Percentiles rank a stretch among this genome's conserved stretches.
phyloP scores from a whole-genome alignment of 1,284 basidiomycete species.

The Ceratobasidium sp. region DNA sequence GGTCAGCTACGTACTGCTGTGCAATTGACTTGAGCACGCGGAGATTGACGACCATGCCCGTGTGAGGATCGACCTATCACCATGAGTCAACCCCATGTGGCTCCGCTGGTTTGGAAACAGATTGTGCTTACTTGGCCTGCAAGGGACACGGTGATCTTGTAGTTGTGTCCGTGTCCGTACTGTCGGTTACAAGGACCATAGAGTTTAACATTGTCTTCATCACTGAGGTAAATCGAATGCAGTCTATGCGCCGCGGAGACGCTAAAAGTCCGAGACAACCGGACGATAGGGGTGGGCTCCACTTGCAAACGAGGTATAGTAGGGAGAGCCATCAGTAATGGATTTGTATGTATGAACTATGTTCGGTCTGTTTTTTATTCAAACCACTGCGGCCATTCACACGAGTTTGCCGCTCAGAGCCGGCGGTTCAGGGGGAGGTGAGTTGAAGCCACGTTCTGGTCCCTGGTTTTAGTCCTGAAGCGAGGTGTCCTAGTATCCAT shows the following conservation, averaged over 20 bases:
- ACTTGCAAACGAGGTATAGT: not conserved
- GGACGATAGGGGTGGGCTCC: slow-evolving; percentile 10
- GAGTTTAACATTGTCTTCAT: slow-evolving; percentile 21
- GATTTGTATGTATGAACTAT: not conserved
- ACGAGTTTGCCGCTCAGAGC: slow-evolving; percentile 7
- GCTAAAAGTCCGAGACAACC: slow-evolving; percentile 15
- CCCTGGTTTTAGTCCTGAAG: not conserved
- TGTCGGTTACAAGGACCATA: slow-evolving; percentile 28
- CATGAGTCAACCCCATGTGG: not conserved
- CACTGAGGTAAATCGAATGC: slow-evolving; percentile 20
- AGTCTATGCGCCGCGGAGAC: slow-evolving; percentile 24
- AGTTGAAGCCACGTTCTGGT: not conserved
- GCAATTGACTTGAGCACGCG: slow-evolving; percentile 29
- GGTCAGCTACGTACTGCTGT: slow-evolving; percentile 22
- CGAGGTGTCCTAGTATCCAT: not conserved
- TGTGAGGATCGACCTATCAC: slow-evolving; percentile 15
- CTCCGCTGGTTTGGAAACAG: not conserved
- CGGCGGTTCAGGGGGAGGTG: slow-evolving; percentile 28
- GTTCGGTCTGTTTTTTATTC: not conserved
- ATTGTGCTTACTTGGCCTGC: slow-evolving; percentile 6
- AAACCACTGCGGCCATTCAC: not conserved
- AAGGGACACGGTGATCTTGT: slow-evolving; percentile 20
- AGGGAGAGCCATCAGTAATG: slow-evolving; percentile 11
- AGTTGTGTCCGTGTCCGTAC: slow-evolving; percentile 31
- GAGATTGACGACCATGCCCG: slow-evolving; percentile 33